Percentiles rank a stretch among this genome's conserved stretches.
phyloP scores from a whole-genome alignment of 2,329 filamentous ascomycete genomes.

The Cercospora zeina region DNA sequence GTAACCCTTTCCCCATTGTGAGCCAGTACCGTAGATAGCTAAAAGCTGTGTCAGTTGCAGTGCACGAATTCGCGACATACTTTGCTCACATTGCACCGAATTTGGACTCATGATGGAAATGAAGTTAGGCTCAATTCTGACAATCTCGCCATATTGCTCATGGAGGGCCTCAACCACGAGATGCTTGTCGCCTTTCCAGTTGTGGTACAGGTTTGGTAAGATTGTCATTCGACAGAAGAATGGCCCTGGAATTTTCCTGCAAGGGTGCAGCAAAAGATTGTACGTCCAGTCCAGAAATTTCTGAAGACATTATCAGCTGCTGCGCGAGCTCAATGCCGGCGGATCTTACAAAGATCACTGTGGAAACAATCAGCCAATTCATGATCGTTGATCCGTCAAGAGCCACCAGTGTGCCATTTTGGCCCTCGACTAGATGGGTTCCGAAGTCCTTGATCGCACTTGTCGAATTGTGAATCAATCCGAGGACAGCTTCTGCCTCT shows the following conservation, averaged over 20 bases:
- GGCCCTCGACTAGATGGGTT: not conserved
- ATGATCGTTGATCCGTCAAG: not conserved
- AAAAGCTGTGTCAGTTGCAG: not conserved
- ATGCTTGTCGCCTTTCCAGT: not conserved
- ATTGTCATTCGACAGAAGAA: not conserved
- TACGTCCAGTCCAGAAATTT: not conserved
- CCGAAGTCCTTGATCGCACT: not conserved
- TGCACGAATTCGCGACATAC: not conserved
- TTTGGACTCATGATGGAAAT: not conserved
- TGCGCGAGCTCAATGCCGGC: not conserved
- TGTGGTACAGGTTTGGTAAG: not conserved
- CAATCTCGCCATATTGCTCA: slow-evolving; percentile 2
- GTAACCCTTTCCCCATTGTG: not conserved
- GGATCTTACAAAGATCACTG: not conserved
- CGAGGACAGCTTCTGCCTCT: not conserved
- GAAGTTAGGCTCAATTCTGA: not conserved
- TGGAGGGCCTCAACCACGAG: slow-evolving; percentile 6
- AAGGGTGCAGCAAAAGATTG: not conserved
- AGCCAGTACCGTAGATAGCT: not conserved
- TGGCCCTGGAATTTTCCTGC: not conserved
- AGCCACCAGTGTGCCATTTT: not conserved
- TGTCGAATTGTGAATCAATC: not conserved
- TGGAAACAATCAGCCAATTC: not conserved
- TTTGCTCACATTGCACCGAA: not conserved
- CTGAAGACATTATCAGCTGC: not conserved